Base-by-base conservation (phyloP, 441 rosid genomes). In the Raphanus hybrid region DNA sequence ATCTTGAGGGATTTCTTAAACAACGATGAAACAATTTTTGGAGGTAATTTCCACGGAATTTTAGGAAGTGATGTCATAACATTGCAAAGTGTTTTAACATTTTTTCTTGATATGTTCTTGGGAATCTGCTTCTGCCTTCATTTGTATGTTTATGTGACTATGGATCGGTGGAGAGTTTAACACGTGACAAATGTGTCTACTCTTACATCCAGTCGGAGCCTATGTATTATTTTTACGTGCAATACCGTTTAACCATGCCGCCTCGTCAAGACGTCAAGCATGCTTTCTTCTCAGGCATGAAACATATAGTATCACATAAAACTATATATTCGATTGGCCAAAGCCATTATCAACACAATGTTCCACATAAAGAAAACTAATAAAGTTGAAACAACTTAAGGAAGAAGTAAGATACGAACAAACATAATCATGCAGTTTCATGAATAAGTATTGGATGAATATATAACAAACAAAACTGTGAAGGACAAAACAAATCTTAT, bases 101-200 rank as follows among this genome's bases (percentile, higher is more conserved):
- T 35, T 35, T 35, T 35, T 35, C 39, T 6, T 35, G 39, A 35
- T 35, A 6, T 35, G 8, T 68, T 73, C 78, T 78, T 69, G 75
- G 75, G 82, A 78, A 74, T 14, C 14, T 26, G 77, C 73, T 78
- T 78, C 50, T 67, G 73, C 6, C 35, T 59, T 71, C 71, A 57
- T 11, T 69, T 0, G 39, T 35, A 35, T 35, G 39, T 35, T 35
- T 35, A 35, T 62, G 45, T 26, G 35, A 79, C 1, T 5, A 41
- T 63, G 45, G 66, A 63, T 64, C 69, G 69, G 67, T 66, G 74
- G 20, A 72, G 5, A 39, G 58, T 27, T 57, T 41, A 34, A 74
- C 82, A 74, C 78, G 82, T 79, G 75, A 41, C 9, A 29, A 23
- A 18, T 58, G 5, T 18, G 12, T 4, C 27, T 18, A 50, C 18